Evolutionary conservation across 2,329 filamentous ascomycete species (phyloP).

Genomic region (Akanthomyces lecanii): DNA sequence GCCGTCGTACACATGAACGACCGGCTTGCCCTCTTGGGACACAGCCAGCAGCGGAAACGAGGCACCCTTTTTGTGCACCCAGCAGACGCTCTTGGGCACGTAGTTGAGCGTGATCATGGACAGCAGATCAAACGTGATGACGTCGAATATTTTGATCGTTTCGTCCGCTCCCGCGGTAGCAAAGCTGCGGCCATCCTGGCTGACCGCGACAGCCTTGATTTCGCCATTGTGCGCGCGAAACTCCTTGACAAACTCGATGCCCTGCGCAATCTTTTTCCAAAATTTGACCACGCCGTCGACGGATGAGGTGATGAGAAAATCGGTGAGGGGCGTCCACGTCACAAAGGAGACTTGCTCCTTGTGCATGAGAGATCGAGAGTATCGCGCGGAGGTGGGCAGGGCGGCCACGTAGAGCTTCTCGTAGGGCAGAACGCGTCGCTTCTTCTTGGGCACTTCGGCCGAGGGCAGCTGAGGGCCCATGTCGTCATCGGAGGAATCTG

Average conservation of each 20-base stretch:
- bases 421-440: conserved; percentile 83
- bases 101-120: conserved; percentile 77
- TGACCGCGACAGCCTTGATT: conserved; percentile 78
- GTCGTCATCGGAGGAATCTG: conserved; percentile 74
- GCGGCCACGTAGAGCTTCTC: conserved; percentile 94
- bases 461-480: conserved; percentile 90
- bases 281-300: conserved; percentile 97
- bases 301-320: conserved; percentile 93
- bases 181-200: conserved; percentile 87
- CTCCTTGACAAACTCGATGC: conserved; percentile 97
- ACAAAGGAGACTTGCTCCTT: conserved; percentile 88
- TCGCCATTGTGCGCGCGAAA: conserved; percentile 87
- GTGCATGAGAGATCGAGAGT: conserved; percentile 97
- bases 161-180: conserved; percentile 79
- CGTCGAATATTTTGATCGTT: conserved; percentile 75
- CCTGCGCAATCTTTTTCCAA: conserved; percentile 91
- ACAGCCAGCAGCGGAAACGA: conserved; percentile 82
- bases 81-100: conserved; percentile 76
- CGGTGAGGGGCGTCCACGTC: conserved; percentile 83
- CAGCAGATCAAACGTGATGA: conserved; percentile 82
- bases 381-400: conserved; percentile 73
- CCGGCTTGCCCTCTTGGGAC: conserved; percentile 66
- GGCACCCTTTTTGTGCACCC: conserved; percentile 85
- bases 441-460: conserved; percentile 76
- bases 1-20: conserved; percentile 83